Evolutionary conservation across 305 asterid species (phyloP).

Genomic region (Fraxinus xanthoxyloides): DNA sequence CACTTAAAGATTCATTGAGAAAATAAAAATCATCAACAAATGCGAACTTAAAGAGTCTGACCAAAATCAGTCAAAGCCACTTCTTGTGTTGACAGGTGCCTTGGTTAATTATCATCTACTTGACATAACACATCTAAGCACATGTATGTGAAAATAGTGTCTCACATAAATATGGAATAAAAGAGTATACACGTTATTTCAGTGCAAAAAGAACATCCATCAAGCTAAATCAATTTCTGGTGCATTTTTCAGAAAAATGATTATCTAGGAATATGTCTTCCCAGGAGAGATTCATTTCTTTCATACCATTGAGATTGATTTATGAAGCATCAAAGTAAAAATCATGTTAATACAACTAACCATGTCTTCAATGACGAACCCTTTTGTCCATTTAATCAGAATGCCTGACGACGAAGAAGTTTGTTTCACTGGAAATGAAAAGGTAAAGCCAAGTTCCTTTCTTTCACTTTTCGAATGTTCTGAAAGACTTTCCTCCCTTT

Average conservation of each 20-base stretch:
- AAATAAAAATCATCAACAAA: not conserved
- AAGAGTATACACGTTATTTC: not conserved
- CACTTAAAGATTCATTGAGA: not conserved
- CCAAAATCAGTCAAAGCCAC: not conserved
- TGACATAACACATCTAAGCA: not conserved
- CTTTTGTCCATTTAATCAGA: slow-evolving; percentile 82
- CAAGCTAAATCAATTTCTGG: not conserved
- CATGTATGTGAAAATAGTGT: not conserved
- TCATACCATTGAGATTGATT: slow-evolving; percentile 8
- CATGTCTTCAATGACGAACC: slow-evolving; percentile 64
- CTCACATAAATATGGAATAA: not conserved
- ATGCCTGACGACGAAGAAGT: slow-evolving; percentile 69
- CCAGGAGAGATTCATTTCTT: slow-evolving; percentile 4
- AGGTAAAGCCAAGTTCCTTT: slow-evolving; percentile 78
- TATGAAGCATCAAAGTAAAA: not conserved
- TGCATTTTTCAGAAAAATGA: not conserved
- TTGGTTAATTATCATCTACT: not conserved
- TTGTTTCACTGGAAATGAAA: slow-evolving; percentile 82
- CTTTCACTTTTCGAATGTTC: slow-evolving; percentile 35
- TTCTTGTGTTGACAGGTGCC: not conserved
- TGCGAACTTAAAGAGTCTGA: not conserved
- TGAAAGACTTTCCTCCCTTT: slow-evolving; percentile 40
- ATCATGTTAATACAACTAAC: slow-evolving; percentile 36
- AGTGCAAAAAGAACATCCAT: not conserved
- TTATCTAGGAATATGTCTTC: not conserved